Evolutionary conservation across 2,329 filamentous ascomycete species (phyloP).

Genomic region (Colletotrichum cuscutae): DNA sequence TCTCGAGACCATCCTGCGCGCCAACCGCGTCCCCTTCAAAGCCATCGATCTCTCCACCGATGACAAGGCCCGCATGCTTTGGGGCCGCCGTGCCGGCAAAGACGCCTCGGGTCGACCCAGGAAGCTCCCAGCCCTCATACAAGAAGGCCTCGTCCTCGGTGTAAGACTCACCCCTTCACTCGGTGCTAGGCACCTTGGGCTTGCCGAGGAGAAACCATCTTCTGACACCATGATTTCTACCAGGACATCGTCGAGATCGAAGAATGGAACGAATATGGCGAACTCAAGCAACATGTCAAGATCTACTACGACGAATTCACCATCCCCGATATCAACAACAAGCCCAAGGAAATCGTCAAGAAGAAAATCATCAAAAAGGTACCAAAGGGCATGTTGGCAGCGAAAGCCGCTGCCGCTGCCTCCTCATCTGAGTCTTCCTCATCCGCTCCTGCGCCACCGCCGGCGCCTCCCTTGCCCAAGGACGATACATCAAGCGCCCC

Average conservation of each 20-base stretch:
- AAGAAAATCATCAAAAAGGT: slow-evolving; percentile 34
- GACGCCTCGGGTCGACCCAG: slow-evolving; percentile 68
- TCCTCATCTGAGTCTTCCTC: slow-evolving; percentile 31
- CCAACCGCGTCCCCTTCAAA: slow-evolving; percentile 93
- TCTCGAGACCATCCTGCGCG: slow-evolving; percentile 94
- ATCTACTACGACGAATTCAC: slow-evolving; percentile 73
- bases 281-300: slow-evolving; percentile 86
- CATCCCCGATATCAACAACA: slow-evolving; percentile 65
- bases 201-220: neutral
- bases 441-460: slow-evolving; percentile 41
- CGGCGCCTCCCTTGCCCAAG: slow-evolving; percentile 44
- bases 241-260: slow-evolving; percentile 95
- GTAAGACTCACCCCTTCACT: slow-evolving; percentile 64
- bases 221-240: slow-evolving; percentile 16
- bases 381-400: slow-evolving; percentile 19
- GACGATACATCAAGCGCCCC: slow-evolving; percentile 19
- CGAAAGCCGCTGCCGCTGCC: slow-evolving; percentile 3
- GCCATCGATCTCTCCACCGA: slow-evolving; percentile 92
- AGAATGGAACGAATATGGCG: slow-evolving; percentile 99
- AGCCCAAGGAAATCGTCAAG: slow-evolving; percentile 55
- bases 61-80: slow-evolving; percentile 87
- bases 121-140: slow-evolving; percentile 90
- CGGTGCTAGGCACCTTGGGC: neutral
- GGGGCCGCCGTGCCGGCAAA: slow-evolving; percentile 85
- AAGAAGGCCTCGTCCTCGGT: slow-evolving; percentile 85